phyloP scores from a whole-genome alignment of 106 monocot genomes.

The Narthecium ossifragum region DNA sequence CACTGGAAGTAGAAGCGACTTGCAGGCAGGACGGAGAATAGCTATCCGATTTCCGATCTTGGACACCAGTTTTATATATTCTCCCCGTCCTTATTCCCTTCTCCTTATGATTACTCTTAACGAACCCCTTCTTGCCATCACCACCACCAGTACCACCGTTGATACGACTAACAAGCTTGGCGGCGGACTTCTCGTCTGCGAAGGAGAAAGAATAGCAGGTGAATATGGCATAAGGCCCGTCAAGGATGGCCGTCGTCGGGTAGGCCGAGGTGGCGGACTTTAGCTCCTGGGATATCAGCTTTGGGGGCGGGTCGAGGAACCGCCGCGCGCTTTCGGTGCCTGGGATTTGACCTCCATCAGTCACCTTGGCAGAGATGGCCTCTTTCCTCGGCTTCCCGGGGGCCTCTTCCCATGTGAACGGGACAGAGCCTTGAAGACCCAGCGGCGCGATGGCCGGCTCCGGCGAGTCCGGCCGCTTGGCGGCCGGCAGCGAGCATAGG shows the following conservation, averaged over 20 bases:
- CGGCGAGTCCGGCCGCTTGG: slow-evolving; percentile 9
- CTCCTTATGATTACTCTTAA: not conserved
- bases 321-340: too few relatives aligned
- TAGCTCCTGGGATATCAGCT: slow-evolving; percentile 3
- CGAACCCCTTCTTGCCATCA: not conserved
- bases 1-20: not conserved
- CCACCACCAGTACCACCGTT: not conserved
- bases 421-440: slow-evolving; percentile 24
- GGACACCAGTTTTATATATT: too few relatives aligned
- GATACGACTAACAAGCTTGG: not conserved
- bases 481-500: slow-evolving; percentile 13
- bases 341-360: too few relatives aligned
- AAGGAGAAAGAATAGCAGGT: not conserved
- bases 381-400: slow-evolving; percentile 40
- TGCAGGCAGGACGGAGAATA: not conserved
- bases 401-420: slow-evolving; percentile 53
- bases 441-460: slow-evolving; percentile 32
- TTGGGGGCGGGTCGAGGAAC: slow-evolving; percentile 21
- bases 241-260: slow-evolving; percentile 20
- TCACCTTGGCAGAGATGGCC: not conserved
- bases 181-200: slow-evolving; percentile 9
- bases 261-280: not conserved
- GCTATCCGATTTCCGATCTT: too few relatives aligned
- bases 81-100: not conserved
- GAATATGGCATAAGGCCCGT: slow-evolving; percentile 10